Evolutionary conservation across 2,329 filamentous ascomycete genomes (phyloP).

Genomic region (Phaeosphaeria sp.): DNA sequence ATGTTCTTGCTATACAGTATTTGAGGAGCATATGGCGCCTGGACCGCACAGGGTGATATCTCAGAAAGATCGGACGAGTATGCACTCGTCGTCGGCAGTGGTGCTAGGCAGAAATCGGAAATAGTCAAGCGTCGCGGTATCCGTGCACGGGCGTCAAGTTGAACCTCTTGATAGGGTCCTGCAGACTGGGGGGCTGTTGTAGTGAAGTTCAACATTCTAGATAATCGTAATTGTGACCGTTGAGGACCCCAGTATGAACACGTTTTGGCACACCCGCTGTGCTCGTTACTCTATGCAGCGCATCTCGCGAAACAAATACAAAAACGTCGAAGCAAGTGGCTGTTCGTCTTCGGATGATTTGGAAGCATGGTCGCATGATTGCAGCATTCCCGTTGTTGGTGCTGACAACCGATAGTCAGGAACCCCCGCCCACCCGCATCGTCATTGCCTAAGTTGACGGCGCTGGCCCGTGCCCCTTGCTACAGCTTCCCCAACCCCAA

Average conservation of each 20-base stretch:
- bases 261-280: neutral
- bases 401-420: neutral
- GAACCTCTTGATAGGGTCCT: neutral
- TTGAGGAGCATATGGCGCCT: neutral
- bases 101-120: neutral
- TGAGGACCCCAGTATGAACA: neutral
- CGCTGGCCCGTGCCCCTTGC: constrained; percentile 26
- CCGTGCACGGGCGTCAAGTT: neutral
- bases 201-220: neutral
- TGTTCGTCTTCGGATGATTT: neutral
- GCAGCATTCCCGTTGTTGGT: neutral
- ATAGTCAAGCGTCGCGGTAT: neutral
- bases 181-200: neutral
- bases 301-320: neutral
- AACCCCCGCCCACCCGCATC: neutral
- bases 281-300: neutral
- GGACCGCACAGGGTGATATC: neutral
- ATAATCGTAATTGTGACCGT: neutral
- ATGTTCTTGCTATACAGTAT: neutral
- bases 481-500: constrained; percentile 12
- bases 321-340: neutral
- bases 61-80: neutral
- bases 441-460: constrained; percentile 1
- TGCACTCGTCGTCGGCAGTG: neutral
- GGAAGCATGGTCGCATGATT: neutral